A percentile compares a stretch with the other conserved stretches of the same genome.
These are phyloP conservation scores for Thamnidium elegans DNA, from an alignment of 192 early-diverging fungal genomes.

Conservation along the genomic window DNA sequence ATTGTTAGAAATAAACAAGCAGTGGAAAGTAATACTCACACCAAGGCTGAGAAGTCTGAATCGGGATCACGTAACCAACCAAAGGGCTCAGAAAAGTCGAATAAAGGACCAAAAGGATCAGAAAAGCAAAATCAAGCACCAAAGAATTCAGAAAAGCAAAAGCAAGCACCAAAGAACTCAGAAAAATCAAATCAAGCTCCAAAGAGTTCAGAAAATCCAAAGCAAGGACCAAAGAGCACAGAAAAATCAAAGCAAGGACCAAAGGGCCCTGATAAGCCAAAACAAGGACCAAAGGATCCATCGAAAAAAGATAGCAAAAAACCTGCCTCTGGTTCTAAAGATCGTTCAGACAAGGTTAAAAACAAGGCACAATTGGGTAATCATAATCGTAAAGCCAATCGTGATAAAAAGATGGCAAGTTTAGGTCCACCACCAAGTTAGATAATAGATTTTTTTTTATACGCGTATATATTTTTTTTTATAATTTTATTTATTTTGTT, in stretches of 20 bases:
- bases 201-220: too few species aligned
- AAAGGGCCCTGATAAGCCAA: conserved; percentile 32
- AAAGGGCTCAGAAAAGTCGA: conserved; percentile 32
- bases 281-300: conserved; percentile 2
- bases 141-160: conserved; percentile 34
- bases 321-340: conserved; percentile 26
- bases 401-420: conserved; percentile 66
- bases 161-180: neutral
- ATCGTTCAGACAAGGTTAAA: conserved; percentile 50
- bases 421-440: conserved; percentile 1
- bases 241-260: too few species aligned
- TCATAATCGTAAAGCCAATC: conserved; percentile 71
- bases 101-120: conserved; percentile 25
- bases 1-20: conserved; percentile 5
- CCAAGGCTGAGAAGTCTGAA: conserved; percentile 50
- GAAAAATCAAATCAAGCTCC: too few species aligned
- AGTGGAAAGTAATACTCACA: conserved; percentile 50
- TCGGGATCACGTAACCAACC: too few species aligned
- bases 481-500: too few species aligned
- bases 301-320: conserved; percentile 18
- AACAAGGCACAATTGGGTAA: conserved; percentile 69
- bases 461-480: too few species aligned
- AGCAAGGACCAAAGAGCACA: too few species aligned
- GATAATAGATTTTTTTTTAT: too few species aligned
- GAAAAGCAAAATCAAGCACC: conserved; percentile 22